Evolutionary conservation across 306 rosid species (phyloP), one percentile per base, ranked within the genome.

Genomic region (Abrus pulchellus): DNA sequence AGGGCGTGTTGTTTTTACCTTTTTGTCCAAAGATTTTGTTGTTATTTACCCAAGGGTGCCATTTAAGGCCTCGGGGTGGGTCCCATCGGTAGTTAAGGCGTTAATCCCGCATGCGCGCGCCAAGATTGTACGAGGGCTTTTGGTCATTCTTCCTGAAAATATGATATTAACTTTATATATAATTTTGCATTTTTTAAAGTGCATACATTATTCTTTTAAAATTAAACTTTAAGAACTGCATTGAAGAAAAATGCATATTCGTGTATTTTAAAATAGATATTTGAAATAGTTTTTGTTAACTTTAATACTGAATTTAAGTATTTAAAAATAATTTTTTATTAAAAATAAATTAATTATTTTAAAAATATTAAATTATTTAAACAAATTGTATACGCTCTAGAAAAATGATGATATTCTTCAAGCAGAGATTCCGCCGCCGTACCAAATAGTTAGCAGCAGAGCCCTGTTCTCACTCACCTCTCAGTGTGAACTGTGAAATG

Each of bases 61-160:
- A 86, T 78, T 30, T 3, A 0, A 1, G 5, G 41, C 20, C 50
- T 38, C 7, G n/a, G 2, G 44, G 20, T 82, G 89, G 95, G 87
- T n/a, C 93, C 94, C 86, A 52, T 55, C 75, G 84, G 20, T 82
- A 33, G 92, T 94, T 88, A 84, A 85, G 94, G 95, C 97, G 92
- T 85, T 87, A 83, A 91, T 84, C 80, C 81, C 86, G 93, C 94
- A 55, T 68, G 75, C 74, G 89, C 86, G 84, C 74, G 81, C 44
- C 34, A 61, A 27, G 41, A 78, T 12, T 36, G 6, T 1, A 14
- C 27, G 41, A 7, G 89, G 90, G 83, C 53, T 53, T 48, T 80
- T 54, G 2, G 91, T 67, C 72, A 20, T 67, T 27, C 4, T 36
- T 12, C 11, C 1, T 0, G 67, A 14, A 71, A 78, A 64, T 2